phyloP scores from a whole-genome alignment of 139 green algal species.

The Nannochloris sp. region DNA sequence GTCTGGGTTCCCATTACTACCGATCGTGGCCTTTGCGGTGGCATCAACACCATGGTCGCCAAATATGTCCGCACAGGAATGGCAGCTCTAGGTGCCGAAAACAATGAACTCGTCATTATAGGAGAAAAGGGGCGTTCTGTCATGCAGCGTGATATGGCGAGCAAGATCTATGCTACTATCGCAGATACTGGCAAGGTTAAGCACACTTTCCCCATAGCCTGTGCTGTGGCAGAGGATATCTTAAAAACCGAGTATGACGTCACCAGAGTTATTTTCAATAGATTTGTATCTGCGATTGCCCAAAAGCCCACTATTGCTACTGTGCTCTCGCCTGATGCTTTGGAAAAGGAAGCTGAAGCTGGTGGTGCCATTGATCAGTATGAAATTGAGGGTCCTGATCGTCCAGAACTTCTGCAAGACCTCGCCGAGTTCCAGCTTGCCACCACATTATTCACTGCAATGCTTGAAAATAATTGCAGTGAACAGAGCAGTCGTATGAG shows the following conservation, averaged over 20 bases:
- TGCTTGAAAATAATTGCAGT: slow-evolving; percentile 94
- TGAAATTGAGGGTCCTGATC: slow-evolving; percentile 88
- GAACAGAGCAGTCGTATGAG: slow-evolving; percentile 94
- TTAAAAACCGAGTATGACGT: slow-evolving; percentile 79
- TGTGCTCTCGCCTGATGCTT: slow-evolving; percentile 73
- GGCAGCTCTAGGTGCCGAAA: slow-evolving; percentile 23
- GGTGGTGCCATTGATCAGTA: slow-evolving; percentile 84
- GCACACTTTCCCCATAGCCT: slow-evolving; percentile 67
- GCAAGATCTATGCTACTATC: slow-evolving; percentile 39
- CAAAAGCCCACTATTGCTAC: slow-evolving; percentile 94
- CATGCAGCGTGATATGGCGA: slow-evolving; percentile 57
- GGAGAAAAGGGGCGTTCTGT: slow-evolving; percentile 90
- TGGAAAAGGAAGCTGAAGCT: slow-evolving; percentile 69
- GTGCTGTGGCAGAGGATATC: slow-evolving; percentile 81
- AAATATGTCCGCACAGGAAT: slow-evolving; percentile 68
- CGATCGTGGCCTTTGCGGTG: slow-evolving; percentile 94
- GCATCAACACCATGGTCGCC: slow-evolving; percentile 92
- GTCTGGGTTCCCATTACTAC: slow-evolving; percentile 83
- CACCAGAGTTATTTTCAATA: slow-evolving; percentile 85
- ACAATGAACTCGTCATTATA: slow-evolving; percentile 55
- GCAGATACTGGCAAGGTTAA: slow-evolving; percentile 59
- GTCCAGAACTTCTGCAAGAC: slow-evolving; percentile 78
- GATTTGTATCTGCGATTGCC: slow-evolving; percentile 83
- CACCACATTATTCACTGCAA: slow-evolving; percentile 84
- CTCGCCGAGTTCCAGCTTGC: slow-evolving; percentile 95